Conservation (phyloP, 257 asterid species). For the Rhazya stricta region DNA sequence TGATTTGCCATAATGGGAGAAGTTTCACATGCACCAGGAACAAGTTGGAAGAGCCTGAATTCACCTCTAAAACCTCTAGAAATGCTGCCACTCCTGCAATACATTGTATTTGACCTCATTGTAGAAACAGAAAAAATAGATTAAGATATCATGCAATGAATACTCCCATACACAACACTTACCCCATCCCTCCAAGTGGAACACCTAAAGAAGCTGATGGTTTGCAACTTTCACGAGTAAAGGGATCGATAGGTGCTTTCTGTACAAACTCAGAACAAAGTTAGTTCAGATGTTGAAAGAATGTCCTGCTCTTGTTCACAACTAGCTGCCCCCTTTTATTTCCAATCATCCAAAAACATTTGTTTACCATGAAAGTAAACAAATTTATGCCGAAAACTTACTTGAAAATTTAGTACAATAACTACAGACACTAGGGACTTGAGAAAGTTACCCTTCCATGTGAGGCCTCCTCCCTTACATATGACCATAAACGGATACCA, state of each 20-base stretch:
- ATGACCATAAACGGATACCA: slow-evolving; percentile 87
- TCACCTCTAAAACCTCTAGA: slow-evolving; percentile 99
- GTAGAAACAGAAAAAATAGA: background rate
- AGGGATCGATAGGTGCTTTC: slow-evolving; percentile 99
- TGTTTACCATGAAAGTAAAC: background rate
- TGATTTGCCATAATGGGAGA: slow-evolving; percentile 98
- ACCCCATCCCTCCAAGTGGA: slow-evolving; percentile 99
- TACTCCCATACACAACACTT: slow-evolving; percentile 14
- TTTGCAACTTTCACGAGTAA: slow-evolving; percentile 78
- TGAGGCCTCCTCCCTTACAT: slow-evolving; percentile 94
- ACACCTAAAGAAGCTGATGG: slow-evolving; percentile 98
- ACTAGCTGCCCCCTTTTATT: background rate
- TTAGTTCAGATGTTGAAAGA: slow-evolving; percentile 1
- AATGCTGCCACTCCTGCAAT: slow-evolving; percentile 95
- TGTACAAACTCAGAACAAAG: slow-evolving; percentile 26
- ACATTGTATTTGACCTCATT: slow-evolving; percentile 18
- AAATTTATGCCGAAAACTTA: background rate
- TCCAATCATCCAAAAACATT: background rate
- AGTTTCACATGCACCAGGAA: slow-evolving; percentile 92
- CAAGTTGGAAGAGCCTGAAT: slow-evolving; percentile 84
- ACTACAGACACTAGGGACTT: slow-evolving; percentile 14
- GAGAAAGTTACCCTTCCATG: slow-evolving; percentile 78
- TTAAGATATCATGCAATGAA: background rate
- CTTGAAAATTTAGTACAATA: background rate
- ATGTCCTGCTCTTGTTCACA: background rate